phyloP scores from a whole-genome alignment of 108 stramenopile genomes.

The Skeletonema potamos region DNA sequence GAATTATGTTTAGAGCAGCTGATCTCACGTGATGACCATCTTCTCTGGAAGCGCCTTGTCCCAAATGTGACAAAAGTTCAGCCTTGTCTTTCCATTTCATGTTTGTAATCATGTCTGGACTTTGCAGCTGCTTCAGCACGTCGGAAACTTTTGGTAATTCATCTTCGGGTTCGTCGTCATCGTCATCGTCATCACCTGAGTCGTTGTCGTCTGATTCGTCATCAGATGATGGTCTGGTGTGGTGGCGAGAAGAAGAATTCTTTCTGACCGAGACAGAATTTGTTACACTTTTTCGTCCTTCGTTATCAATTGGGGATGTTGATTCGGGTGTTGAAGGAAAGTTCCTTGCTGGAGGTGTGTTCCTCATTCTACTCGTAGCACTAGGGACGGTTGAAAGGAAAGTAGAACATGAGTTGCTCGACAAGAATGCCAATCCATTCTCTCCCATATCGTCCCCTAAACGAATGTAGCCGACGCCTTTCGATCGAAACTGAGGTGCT shows the following conservation, averaged over 20 bases:
- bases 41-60: conserved; percentile 38
- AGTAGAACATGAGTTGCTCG: conserved; percentile 47
- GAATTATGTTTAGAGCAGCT: conserved; percentile 41
- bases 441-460: conserved; percentile 67
- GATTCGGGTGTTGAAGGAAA: conserved; percentile 12
- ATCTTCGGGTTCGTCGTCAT: conserved; percentile 27
- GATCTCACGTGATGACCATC: conserved; percentile 30
- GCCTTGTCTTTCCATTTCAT: conserved; percentile 69
- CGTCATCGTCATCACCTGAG: conserved; percentile 31
- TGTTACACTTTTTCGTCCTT: background rate
- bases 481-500: conserved; percentile 62
- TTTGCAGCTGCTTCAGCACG: conserved; percentile 53
- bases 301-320: background rate
- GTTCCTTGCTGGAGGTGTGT: background rate
- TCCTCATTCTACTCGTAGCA: conserved; percentile 8
- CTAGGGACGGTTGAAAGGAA: conserved; percentile 39
- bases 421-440: conserved; percentile 61
- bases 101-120: conserved; percentile 23
- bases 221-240: background rate
- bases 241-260: background rate
- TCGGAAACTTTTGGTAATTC: conserved; percentile 30
- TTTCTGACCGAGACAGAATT: conserved; percentile 1
- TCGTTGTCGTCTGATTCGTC: conserved; percentile 16
- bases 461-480: conserved; percentile 63
- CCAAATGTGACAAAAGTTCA: conserved; percentile 53